phyloP scores from a whole-genome alignment of 192 early-diverging fungal species.

The Jimgerdemannia flammicorona region DNA sequence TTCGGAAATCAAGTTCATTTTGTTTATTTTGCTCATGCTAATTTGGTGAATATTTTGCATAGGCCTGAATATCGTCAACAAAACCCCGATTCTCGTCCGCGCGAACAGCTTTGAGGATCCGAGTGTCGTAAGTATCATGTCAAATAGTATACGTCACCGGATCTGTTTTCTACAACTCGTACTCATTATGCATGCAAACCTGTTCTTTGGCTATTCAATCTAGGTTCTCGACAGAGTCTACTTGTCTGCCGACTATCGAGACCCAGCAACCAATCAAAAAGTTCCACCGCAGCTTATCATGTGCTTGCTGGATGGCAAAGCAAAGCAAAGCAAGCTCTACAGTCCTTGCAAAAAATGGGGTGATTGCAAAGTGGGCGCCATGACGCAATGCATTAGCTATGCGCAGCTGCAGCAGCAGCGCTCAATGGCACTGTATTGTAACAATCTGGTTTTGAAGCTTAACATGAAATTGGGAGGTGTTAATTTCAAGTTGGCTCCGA shows the following conservation, averaged over 20 bases:
- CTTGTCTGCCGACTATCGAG: conserved; percentile 48
- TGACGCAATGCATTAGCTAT: conserved; percentile 31
- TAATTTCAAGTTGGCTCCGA: conserved; percentile 63
- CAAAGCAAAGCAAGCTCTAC: conserved; percentile 62
- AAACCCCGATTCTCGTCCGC: too few relatives aligned
- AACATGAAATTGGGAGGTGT: conserved; percentile 88
- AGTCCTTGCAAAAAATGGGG: conserved; percentile 48
- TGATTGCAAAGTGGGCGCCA: not conserved
- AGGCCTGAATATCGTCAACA: too few relatives aligned
- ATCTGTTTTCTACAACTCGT: too few relatives aligned
- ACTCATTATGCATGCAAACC: too few relatives aligned
- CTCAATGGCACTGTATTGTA: conserved; percentile 82
- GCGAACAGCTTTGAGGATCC: too few relatives aligned
- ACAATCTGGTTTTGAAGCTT: conserved; percentile 86
- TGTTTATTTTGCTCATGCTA: too few relatives aligned
- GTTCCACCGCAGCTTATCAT: conserved; percentile 63
- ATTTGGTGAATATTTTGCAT: too few relatives aligned
- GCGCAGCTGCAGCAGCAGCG: conserved; percentile 59
- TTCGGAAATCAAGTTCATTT: too few relatives aligned
- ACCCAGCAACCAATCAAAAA: conserved; percentile 55
- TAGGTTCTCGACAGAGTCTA: conserved; percentile 66
- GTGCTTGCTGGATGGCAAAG: conserved; percentile 79
- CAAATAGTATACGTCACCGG: too few relatives aligned
- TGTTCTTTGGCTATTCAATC: too few relatives aligned
- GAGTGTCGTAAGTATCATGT: too few relatives aligned